Evolutionary conservation across 129 eudicot species (phyloP), one percentile per base, ranked within the genome.

Genomic region (Flaveria robusta): DNA sequence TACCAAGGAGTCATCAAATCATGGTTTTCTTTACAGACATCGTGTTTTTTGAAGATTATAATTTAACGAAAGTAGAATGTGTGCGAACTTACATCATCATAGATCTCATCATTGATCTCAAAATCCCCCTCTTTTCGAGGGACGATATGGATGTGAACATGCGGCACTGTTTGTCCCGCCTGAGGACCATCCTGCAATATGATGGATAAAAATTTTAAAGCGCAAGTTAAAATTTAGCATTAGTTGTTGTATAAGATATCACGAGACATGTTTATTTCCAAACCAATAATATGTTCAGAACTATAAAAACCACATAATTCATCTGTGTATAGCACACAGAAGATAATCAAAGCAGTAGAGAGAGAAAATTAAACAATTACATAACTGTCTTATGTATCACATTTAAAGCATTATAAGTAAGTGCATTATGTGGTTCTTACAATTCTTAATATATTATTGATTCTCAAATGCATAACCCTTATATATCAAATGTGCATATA

Each of bases 131-230:
- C 80, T 86, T 84, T 91, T 1, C 97, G 86, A 9, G 98, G 98
- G 37, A 93, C 77, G 76, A 93, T 87, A 84, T 93, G 98, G 78
- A 93, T 83, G 74, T 93, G 97, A 72, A 93, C 97, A 82, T 93
- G 98, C 46, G 98, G 90, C 34, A 93, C 98, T 0, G 96, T 85
- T 76, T 93, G 98, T 64, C 97, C 98, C 55, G 98, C 97, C 72
- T 91, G 90, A 0, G 96, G 97, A 2, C 98, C 98, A 86, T 93
- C 98, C 98, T 93, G 84, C 46, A 71, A 51, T 76, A 72, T 45
- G 75, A 63, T 14, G 68, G 41, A 60, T 8, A 14, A 12, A 63
- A 29, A 27, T 6, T 5, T 12, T 15, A 29, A 62, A 12, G 66
- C 5, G 14, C 68, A 0, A 43, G 2, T 49, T 42, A 24, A 41